Evolutionary conservation across 306 rosid species (phyloP).

Genomic region (Gastrolobium bilobum): DNA sequence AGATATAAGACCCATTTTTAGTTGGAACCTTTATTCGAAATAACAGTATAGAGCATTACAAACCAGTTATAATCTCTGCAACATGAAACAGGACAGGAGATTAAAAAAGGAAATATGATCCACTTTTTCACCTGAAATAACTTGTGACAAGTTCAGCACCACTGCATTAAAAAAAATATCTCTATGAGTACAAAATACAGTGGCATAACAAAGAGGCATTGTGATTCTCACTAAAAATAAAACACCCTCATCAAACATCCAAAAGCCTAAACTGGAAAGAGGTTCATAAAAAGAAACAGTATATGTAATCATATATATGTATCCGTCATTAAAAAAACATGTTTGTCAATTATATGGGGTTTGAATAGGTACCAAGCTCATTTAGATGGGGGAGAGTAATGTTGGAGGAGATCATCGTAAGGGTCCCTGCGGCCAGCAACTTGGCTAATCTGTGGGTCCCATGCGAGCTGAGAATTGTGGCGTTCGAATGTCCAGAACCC

Average conservation of each 20-base stretch:
- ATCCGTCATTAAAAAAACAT: not conserved
- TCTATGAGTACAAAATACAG: slow-evolving; percentile 18
- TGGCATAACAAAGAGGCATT: not conserved
- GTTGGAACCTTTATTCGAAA: slow-evolving; percentile 49
- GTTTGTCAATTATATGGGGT: not conserved
- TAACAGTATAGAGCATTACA: slow-evolving; percentile 21
- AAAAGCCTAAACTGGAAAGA: slow-evolving; percentile 9
- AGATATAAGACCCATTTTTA: too few species aligned
- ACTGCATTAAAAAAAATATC: slow-evolving; percentile 46
- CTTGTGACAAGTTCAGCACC: slow-evolving; percentile 33
- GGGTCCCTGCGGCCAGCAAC: slow-evolving; percentile 89
- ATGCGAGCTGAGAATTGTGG: slow-evolving; percentile 86
- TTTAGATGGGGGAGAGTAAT: slow-evolving; percentile 52
- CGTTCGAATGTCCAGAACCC: slow-evolving; percentile 99
- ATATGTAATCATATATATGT: too few species aligned
- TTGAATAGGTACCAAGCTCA: slow-evolving; percentile 49
- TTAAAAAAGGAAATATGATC: slow-evolving; percentile 22
- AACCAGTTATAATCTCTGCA: slow-evolving; percentile 30
- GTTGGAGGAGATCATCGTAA: slow-evolving; percentile 83
- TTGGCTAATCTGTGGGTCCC: slow-evolving; percentile 97
- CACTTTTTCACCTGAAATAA: slow-evolving; percentile 11
- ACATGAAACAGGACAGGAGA: slow-evolving; percentile 24
- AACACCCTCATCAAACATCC: not conserved
- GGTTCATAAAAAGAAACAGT: not conserved
- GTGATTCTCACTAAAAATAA: not conserved